These are phyloP conservation scores for Venturia nashicola DNA, from an alignment of 2,329 filamentous ascomycete genomes.

Conservation along the genomic window DNA sequence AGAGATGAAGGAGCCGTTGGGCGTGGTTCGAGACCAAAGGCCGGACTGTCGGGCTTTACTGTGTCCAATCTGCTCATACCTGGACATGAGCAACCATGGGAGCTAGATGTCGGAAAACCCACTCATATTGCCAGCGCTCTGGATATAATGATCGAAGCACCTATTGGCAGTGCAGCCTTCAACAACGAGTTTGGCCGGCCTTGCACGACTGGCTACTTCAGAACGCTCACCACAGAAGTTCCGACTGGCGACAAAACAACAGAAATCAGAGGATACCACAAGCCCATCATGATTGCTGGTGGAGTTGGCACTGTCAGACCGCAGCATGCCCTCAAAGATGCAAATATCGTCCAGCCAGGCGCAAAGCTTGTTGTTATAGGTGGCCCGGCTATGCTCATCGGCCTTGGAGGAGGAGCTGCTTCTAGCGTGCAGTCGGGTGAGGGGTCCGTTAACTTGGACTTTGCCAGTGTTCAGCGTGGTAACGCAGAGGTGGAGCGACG, in stretches of 20 bases:
- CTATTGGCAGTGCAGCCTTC: constrained; percentile 87
- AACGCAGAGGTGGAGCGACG: constrained; percentile 94
- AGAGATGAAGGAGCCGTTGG: constrained; percentile 92
- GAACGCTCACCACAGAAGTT: constrained; percentile 68
- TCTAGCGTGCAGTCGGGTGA: constrained; percentile 84
- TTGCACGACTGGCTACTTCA: constrained; percentile 78
- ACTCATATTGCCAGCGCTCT: constrained; percentile 85
- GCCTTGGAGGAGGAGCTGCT: constrained; percentile 86
- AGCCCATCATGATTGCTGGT: constrained; percentile 97
- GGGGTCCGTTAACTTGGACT: constrained; percentile 83
- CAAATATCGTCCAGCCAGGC: constrained; percentile 67
- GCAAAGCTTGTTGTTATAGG: constrained; percentile 87
- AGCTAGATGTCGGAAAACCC: constrained; percentile 79
- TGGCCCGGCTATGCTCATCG: constrained; percentile 95
- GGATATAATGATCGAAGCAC: constrained; percentile 96
- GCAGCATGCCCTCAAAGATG: constrained; percentile 78
- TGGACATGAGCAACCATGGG: constrained; percentile 73
- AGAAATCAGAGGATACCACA: constrained; percentile 86
- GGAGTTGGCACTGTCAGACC: constrained; percentile 87
- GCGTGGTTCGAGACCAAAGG: constrained; percentile 83
- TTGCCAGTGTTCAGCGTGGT: constrained; percentile 91
- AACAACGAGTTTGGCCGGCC: constrained; percentile 97
- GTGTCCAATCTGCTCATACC: constrained; percentile 91
- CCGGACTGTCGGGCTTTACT: constrained; percentile 83
- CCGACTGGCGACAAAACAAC: constrained; percentile 46